phyloP scores from a whole-genome alignment of 1,139 yeast genomes.

The Candida sanyaensis region DNA sequence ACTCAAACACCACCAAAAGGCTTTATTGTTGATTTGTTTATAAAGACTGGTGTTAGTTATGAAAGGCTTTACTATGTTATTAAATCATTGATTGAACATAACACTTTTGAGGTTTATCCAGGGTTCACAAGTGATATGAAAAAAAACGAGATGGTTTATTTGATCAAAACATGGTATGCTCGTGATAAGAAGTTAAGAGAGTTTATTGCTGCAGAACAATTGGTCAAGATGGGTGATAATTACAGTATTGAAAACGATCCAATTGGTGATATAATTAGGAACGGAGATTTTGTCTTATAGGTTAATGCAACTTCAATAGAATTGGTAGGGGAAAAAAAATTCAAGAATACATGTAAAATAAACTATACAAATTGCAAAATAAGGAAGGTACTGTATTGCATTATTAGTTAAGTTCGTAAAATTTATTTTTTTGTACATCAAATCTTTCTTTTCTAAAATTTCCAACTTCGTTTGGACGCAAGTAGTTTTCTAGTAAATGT shows the following conservation, averaged over 20 bases:
- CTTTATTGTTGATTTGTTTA: slow-evolving; percentile 61
- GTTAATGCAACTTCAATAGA: background rate
- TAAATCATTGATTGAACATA: slow-evolving; percentile 68
- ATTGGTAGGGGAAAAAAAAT: background rate
- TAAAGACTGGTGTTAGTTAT: slow-evolving; percentile 72
- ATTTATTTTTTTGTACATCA: slow-evolving; percentile 51
- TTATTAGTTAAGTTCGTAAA: slow-evolving; percentile 44
- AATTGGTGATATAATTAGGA: slow-evolving; percentile 37
- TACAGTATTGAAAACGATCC: slow-evolving; percentile 52
- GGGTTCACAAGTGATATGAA: slow-evolving; percentile 46
- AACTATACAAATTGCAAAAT: no score
- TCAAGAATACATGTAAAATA: background rate
- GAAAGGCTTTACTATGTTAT: slow-evolving; percentile 70
- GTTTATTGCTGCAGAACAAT: slow-evolving; percentile 41
- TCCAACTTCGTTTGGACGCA: slow-evolving; percentile 25
- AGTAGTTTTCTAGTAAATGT: slow-evolving; percentile 17
- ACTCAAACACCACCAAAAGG: slow-evolving; percentile 47
- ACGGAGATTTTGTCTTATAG: slow-evolving; percentile 8
- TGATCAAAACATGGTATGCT: slow-evolving; percentile 67
- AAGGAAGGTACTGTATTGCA: background rate
- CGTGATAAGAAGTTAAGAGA: slow-evolving; percentile 64
- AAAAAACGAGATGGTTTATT: slow-evolving; percentile 56
- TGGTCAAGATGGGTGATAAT: slow-evolving; percentile 30
- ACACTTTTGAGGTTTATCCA: slow-evolving; percentile 48
- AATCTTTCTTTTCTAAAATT: slow-evolving; percentile 42